phyloP scores from a whole-genome alignment of 2,329 filamentous ascomycete species.

The Diaporthe humulicola region DNA sequence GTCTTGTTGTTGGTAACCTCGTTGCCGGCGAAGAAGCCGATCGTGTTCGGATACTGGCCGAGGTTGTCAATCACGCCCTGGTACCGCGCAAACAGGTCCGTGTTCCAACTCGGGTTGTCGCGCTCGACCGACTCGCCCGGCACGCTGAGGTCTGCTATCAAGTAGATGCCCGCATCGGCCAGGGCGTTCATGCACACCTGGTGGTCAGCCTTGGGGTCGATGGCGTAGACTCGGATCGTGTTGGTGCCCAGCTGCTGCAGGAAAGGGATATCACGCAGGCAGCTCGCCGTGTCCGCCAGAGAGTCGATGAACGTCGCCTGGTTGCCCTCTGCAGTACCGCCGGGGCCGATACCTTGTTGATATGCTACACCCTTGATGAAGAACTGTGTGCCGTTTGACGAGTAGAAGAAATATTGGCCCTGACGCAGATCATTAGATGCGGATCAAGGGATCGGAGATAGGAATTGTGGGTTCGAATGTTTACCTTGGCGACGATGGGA shows the following conservation, averaged over 20 bases:
- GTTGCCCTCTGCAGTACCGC: constrained; percentile 58
- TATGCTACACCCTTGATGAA: constrained; percentile 96
- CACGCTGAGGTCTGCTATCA: constrained; percentile 90
- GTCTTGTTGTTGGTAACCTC: constrained; percentile 91
- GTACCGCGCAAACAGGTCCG: constrained; percentile 84
- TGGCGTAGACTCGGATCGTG: constrained; percentile 93
- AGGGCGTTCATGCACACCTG: constrained; percentile 86
- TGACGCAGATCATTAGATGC: constrained; percentile 79
- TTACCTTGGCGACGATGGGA: constrained; percentile 39
- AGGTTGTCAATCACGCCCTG: constrained; percentile 85
- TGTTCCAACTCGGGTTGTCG: constrained; percentile 82
- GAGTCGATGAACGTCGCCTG: constrained; percentile 74
- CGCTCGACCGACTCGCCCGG: constrained; percentile 89
- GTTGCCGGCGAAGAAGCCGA: constrained; percentile 99
- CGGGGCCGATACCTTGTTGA: constrained; percentile 78
- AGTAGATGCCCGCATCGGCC: constrained; percentile 89
- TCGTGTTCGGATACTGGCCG: constrained; percentile 86
- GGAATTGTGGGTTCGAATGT: not conserved
- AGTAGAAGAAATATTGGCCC: constrained; percentile 79
- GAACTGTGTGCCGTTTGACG: constrained; percentile 73
- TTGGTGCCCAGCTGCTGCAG: constrained; percentile 87
- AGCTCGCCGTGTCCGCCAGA: constrained; percentile 77
- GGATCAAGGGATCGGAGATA: constrained; percentile 77
- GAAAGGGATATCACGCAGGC: constrained; percentile 88
- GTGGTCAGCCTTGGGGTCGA: constrained; percentile 86